Evolutionary conservation across 495 filamentous ascomycete species (phyloP).

Genomic region (Pyronema domesticum): DNA sequence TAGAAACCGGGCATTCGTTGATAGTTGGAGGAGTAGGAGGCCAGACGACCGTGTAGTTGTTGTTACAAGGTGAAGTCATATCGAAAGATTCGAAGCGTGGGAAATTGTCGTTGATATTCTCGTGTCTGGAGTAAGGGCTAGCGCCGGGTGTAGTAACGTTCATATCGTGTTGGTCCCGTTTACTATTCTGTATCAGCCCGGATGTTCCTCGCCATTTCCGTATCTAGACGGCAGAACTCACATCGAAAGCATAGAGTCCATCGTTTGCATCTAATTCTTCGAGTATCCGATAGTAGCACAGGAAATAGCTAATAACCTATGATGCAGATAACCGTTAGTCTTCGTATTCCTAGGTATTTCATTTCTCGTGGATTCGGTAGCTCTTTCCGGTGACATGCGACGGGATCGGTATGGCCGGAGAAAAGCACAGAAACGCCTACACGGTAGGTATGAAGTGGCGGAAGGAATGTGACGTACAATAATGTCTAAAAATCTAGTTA

Average conservation of each 20-base stretch:
- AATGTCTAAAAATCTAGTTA: too few relatives aligned
- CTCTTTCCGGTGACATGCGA: conserved; percentile 1
- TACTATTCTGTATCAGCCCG: conserved; percentile 20
- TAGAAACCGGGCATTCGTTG: conserved; percentile 34
- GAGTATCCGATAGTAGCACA: conserved; percentile 13
- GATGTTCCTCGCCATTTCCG: background rate
- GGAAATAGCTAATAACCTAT: conserved; percentile 15
- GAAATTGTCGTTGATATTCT: conserved; percentile 16
- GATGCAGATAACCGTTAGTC: conserved; percentile 23
- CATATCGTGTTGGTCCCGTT: conserved; percentile 17
- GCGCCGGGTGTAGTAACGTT: conserved; percentile 12
- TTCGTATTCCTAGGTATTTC: conserved; percentile 3
- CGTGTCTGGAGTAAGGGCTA: conserved; percentile 12
- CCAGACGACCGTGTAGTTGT: conserved; percentile 14
- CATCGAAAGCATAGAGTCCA: conserved; percentile 21
- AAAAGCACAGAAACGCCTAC: too few relatives aligned
- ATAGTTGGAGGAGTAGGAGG: conserved; percentile 20
- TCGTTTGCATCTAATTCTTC: conserved; percentile 18
- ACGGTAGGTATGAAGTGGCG: too few relatives aligned
- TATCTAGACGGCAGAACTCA: conserved; percentile 7
- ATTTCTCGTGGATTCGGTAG: background rate
- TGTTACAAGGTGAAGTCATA: conserved; percentile 18
- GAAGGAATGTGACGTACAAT: too few relatives aligned
- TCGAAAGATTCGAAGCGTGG: conserved; percentile 15
- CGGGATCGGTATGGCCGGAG: too few relatives aligned